Evolutionary conservation across 805 yeast genomes (phyloP).

Genomic region (Candida xyloterini): DNA sequence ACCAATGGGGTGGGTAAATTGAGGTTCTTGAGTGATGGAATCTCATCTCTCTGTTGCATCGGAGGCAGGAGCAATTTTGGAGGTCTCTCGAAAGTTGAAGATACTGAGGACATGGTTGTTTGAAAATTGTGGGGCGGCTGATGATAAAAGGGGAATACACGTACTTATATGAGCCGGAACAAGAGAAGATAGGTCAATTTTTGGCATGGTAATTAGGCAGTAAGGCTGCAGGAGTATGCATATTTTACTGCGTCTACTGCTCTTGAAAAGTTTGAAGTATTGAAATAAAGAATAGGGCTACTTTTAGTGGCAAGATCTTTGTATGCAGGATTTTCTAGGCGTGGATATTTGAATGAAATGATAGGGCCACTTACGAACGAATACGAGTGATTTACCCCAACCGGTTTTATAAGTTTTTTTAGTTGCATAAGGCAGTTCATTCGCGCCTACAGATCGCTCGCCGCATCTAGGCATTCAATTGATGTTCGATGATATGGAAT

Average conservation of each 20-base stretch:
- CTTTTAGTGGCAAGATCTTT: constrained; percentile 9
- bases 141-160: neutral
- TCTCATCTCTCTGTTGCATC: constrained; percentile 8
- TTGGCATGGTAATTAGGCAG: constrained; percentile 9
- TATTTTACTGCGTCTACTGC: neutral
- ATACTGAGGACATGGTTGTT: constrained; percentile 9
- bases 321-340: constrained; percentile 1
- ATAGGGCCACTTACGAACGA: neutral
- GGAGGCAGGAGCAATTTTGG: constrained; percentile 9
- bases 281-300: constrained; percentile 1
- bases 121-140: neutral
- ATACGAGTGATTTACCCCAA: neutral
- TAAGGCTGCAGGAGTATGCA: constrained; percentile 1
- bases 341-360: neutral
- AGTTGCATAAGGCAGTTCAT: constrained; percentile 1
- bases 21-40: constrained; percentile 17
- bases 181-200: constrained; percentile 7
- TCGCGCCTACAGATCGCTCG: neutral
- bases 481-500: no score
- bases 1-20: constrained; percentile 16
- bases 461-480: no score
- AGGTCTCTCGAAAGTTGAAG: constrained; percentile 10
- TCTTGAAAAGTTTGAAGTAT: neutral
- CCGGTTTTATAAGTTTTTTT: constrained; percentile 2
- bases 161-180: constrained; percentile 3